Evolutionary conservation across 352 stramenopile species (phyloP).

Genomic region (Aphanomyces invadans): DNA sequence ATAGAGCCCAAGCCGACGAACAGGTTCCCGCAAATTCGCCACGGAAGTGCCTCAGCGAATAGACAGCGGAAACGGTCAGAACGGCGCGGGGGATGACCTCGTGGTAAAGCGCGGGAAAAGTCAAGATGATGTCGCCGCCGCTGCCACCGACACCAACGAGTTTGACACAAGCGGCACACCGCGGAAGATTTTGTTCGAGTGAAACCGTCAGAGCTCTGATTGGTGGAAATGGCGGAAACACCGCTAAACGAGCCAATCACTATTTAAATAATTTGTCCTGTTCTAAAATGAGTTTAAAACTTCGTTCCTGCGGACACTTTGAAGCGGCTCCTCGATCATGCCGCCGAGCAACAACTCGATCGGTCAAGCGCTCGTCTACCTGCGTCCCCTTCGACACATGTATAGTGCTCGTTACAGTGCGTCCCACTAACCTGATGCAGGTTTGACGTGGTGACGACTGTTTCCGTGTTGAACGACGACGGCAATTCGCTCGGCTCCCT

Average conservation of each 20-base stretch:
- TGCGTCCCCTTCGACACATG: constrained; percentile 22
- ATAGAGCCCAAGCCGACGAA: constrained; percentile 4
- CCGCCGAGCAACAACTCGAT: not conserved
- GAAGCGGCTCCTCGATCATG: too few relatives aligned
- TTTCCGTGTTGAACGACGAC: constrained; percentile 14
- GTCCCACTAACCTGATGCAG: not conserved
- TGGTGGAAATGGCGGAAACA: not conserved
- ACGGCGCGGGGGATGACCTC: not conserved
- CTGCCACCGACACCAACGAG: not conserved
- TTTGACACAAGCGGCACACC: not conserved
- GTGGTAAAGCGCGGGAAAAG: not conserved
- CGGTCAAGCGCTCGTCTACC: constrained; percentile 15
- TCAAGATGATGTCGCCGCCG: not conserved
- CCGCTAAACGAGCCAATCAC: not conserved
- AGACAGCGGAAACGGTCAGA: not conserved
- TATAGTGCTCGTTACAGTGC: not conserved
- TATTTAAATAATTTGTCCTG: too few relatives aligned
- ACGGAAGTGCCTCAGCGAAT: constrained; percentile 5
- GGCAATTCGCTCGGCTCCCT: constrained; percentile 3
- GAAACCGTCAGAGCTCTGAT: not conserved
- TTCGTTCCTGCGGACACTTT: too few relatives aligned
- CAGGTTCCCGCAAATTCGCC: not conserved
- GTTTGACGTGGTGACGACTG: constrained; percentile 12
- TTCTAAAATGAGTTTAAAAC: too few relatives aligned
- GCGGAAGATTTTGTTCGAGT: constrained; percentile 9